Conservation (phyloP, 2,329 filamentous ascomycete species). For the Fusarium continuum region DNA sequence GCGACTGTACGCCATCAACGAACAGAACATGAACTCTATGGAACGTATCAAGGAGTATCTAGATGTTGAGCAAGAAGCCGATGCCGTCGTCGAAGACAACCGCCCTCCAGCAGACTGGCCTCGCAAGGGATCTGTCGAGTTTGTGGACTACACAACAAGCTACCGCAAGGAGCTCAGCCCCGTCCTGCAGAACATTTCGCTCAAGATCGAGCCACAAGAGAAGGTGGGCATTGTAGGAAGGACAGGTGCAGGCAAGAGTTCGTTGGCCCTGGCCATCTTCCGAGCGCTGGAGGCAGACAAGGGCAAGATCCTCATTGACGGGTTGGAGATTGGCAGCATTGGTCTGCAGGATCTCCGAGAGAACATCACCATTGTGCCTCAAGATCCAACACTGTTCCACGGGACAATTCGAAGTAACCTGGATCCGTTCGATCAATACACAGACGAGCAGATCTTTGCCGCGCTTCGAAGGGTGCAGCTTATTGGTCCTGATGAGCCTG, state of each 20-base stretch:
- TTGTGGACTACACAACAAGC: slow-evolving; percentile 86
- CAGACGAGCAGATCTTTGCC: slow-evolving; percentile 88
- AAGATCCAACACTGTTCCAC: slow-evolving; percentile 94
- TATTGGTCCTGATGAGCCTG: slow-evolving; percentile 69
- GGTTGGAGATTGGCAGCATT: slow-evolving; percentile 87
- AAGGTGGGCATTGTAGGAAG: slow-evolving; percentile 97
- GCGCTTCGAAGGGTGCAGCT: slow-evolving; percentile 89
- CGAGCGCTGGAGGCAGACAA: slow-evolving; percentile 89
- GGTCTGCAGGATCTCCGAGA: slow-evolving; percentile 93
- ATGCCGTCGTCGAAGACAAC: slow-evolving; percentile 77
- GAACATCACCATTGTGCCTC: slow-evolving; percentile 95
- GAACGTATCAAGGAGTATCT: slow-evolving; percentile 98
- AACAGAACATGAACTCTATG: slow-evolving; percentile 99
- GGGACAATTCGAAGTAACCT: slow-evolving; percentile 92
- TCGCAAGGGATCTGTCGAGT: slow-evolving; percentile 83
- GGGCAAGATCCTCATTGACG: slow-evolving; percentile 90
- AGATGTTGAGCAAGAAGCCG: slow-evolving; percentile 93
- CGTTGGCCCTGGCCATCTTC: slow-evolving; percentile 91
- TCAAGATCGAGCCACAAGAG: slow-evolving; percentile 85
- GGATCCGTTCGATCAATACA: slow-evolving; percentile 89
- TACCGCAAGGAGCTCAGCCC: slow-evolving; percentile 89
- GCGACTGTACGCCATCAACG: slow-evolving; percentile 90
- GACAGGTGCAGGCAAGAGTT: slow-evolving; percentile 96
- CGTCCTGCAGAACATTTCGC: slow-evolving; percentile 83
- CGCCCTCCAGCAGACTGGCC: slow-evolving; percentile 86